Evolutionary conservation across 2,329 filamentous ascomycete genomes (phyloP), one percentile per base, ranked within the genome.

Genomic region (Pseudogymnoascus sp.): DNA sequence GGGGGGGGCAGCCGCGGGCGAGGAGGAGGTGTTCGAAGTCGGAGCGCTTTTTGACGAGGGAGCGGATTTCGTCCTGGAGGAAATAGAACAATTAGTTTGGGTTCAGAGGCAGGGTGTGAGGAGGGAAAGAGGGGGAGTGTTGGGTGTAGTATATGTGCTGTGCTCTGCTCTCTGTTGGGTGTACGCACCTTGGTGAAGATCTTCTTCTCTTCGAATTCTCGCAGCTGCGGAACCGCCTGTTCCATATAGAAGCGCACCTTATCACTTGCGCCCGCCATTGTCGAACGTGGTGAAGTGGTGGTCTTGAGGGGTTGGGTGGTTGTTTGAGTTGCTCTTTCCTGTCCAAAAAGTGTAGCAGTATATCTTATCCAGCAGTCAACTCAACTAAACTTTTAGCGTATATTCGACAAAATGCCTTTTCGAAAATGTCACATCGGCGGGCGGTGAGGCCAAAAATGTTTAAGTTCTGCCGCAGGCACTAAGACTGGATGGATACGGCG

Each of bases 161-260:
- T 64, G 14, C 14, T n/a, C 14, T 11, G 16, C 8, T 18, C 1
- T 42, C 16, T 42, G 8, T 59, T 23, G 37, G 47, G 53, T 47
- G 60, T 60, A 70, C 76, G 35, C 75, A 90, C 90, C 78, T 88
- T 87, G 65, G 83, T 85, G 77, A 99, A 99, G 69, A 99, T 89
- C 70, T 91, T 88, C 75, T 96, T 97, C 68, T 90, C 85, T 76
- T 96, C 90, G 75, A 91, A 95, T 71, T 96, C 92, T 66, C 92
- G 91, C 63, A 99, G 83, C 75, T 97, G 92, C 14, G 92, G 91
- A 47, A 97, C 90, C 1, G 90, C 89, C 69, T 93, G 89, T 79
- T 99, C 94, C 67, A 97, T 84, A 76, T 90, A 97, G 77, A 93
- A 97, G 64, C 93, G 90, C 63, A 93, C 94, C 77, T 97, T 97